These are phyloP conservation scores for Tricholoma flavovirens DNA, from an alignment of 768 basidiomycete species.

Conservation along the genomic window DNA sequence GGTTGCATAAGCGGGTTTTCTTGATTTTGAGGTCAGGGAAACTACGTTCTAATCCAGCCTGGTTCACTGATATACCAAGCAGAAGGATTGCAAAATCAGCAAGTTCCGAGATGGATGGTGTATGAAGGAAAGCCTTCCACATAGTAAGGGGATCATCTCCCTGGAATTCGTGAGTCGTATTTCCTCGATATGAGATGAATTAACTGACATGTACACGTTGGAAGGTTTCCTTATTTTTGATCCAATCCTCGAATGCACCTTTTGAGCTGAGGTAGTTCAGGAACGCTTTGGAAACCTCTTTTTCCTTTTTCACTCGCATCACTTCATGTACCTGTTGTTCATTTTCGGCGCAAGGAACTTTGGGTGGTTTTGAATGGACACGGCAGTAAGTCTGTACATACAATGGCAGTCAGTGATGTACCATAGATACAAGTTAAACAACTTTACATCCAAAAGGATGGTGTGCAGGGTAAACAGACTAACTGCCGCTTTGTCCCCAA, in stretches of 20 bases:
- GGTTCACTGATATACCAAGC: conserved; percentile 19
- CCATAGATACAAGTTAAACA: not conserved
- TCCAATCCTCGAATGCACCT: conserved; percentile 15
- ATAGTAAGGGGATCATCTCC: conserved; percentile 15
- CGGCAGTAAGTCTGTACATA: conserved; percentile 9
- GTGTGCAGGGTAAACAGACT: conserved; percentile 18
- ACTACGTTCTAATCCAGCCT: conserved; percentile 17
- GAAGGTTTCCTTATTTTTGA: conserved; percentile 12
- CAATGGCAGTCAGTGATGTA: not conserved
- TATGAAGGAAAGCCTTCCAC: not conserved
- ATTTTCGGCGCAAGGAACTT: conserved; percentile 7
- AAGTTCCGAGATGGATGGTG: conserved; percentile 6
- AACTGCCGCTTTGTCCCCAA: no score
- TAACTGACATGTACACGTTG: conserved; percentile 12
- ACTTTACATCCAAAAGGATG: conserved; percentile 17
- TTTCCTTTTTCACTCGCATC: conserved; percentile 10
- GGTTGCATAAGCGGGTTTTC: conserved; percentile 18
- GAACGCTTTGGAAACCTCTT: no score
- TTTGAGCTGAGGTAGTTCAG: conserved; percentile 12
- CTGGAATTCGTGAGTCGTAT: conserved; percentile 6
- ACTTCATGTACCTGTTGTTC: conserved; percentile 5
- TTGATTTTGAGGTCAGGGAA: conserved; percentile 26
- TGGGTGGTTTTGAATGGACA: conserved; percentile 12
- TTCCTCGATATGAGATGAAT: not conserved
- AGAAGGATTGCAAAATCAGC: no score